These are phyloP conservation scores for Spergularia bocconei DNA, from an alignment of 148 eudicot species.

Conservation along the genomic window DNA sequence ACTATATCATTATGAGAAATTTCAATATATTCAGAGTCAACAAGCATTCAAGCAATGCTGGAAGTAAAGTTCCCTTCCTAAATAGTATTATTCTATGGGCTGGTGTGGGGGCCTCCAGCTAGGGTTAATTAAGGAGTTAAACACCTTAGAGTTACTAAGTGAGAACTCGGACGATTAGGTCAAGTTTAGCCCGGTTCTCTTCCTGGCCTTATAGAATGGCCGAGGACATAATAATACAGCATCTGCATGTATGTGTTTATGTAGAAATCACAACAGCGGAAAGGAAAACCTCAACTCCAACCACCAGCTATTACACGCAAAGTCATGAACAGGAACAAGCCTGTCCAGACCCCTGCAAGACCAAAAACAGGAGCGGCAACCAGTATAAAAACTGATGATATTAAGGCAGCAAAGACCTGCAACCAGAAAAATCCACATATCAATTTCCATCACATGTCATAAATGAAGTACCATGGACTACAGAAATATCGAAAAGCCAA, in stretches of 20 bases:
- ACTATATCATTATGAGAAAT: background rate
- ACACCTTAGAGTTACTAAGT: background rate
- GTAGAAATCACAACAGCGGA: background rate
- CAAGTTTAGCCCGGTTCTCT: background rate
- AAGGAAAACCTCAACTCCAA: conserved; percentile 55
- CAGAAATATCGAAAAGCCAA: background rate
- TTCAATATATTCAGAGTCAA: background rate
- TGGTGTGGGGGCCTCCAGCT: no score
- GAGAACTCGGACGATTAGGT: background rate
- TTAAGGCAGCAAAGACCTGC: conserved; percentile 63
- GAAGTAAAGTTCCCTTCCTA: background rate
- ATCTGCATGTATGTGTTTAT: background rate
- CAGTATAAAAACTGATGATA: conserved; percentile 63
- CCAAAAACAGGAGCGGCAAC: conserved; percentile 63
- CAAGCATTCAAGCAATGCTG: background rate
- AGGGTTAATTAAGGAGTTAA: no score
- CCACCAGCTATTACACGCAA: conserved; percentile 85
- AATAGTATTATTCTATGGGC: background rate
- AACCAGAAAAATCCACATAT: conserved; percentile 5
- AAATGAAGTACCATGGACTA: background rate
- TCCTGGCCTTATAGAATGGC: background rate
- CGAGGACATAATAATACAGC: background rate
- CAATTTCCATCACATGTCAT: background rate
- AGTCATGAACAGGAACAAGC: conserved; percentile 83
- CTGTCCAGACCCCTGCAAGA: conserved; percentile 81